Evolutionary conservation across 2,329 filamentous ascomycete genomes (phyloP).

Genomic region (Aspergillus caelatus): DNA sequence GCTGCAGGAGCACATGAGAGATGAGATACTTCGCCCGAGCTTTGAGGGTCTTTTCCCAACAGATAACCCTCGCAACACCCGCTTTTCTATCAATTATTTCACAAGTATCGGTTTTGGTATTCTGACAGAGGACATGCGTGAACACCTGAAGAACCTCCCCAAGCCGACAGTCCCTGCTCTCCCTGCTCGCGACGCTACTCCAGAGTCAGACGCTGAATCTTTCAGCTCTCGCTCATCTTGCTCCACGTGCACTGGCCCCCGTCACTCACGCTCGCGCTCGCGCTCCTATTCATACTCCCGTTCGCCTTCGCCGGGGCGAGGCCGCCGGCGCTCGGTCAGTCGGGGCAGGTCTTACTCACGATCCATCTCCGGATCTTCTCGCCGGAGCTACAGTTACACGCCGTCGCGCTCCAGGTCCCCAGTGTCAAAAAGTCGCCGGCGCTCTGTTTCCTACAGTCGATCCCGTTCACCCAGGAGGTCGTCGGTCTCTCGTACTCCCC

Average conservation of each 20-base stretch:
- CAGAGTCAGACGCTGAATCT: slow-evolving; percentile 70
- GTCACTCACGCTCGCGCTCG: slow-evolving; percentile 48
- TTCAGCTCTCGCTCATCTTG: slow-evolving; percentile 47
- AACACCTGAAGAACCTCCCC: slow-evolving; percentile 84
- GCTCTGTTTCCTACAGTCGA: slow-evolving; percentile 37
- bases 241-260: slow-evolving; percentile 27
- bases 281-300: slow-evolving; percentile 43
- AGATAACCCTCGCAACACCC: slow-evolving; percentile 85
- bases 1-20: slow-evolving; percentile 73
- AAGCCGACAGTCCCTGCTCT: slow-evolving; percentile 77
- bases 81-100: slow-evolving; percentile 99
- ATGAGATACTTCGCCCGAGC: slow-evolving; percentile 75
- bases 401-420: slow-evolving; percentile 42
- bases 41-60: slow-evolving; percentile 86
- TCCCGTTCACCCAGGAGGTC: slow-evolving; percentile 31
- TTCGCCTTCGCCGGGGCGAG: slow-evolving; percentile 37
- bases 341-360: slow-evolving; percentile 35
- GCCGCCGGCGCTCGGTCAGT: slow-evolving; percentile 27
- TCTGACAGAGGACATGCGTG: slow-evolving; percentile 93
- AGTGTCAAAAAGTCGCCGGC: slow-evolving; percentile 31
- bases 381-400: slow-evolving; percentile 37
- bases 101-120: slow-evolving; percentile 96
- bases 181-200: slow-evolving; percentile 57
- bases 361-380: slow-evolving; percentile 35
- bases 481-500: slow-evolving; percentile 34